Percentiles rank a stretch among this genome's conserved stretches.
Evolutionary conservation across 768 basidiomycete species (phyloP).

Genomic region (Tylopilus sp.): DNA sequence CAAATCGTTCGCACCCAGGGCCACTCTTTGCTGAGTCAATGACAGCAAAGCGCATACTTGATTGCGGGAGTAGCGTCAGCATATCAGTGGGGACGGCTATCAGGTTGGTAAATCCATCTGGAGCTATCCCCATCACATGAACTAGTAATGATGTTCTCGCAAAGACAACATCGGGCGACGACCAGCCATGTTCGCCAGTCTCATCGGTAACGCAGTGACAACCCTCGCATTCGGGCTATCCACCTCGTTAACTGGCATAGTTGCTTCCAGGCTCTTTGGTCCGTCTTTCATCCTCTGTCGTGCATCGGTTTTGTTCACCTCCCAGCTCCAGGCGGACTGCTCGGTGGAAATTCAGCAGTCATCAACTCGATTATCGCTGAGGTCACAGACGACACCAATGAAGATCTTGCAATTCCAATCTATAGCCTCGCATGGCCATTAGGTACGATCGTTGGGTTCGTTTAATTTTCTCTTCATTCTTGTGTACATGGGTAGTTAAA

Average conservation of each 20-base stretch:
- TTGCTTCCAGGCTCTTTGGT: constrained; percentile 53
- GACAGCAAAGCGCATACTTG: constrained; percentile 61
- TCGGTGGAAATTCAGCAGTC: constrained; percentile 60
- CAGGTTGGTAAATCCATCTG: constrained; percentile 34
- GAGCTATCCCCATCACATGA: not conserved
- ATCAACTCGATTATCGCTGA: constrained; percentile 60
- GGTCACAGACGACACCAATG: constrained; percentile 60
- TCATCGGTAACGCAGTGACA: constrained; percentile 47
- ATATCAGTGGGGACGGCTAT: constrained; percentile 58
- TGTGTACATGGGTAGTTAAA: not conserved
- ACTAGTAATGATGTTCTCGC: not conserved
- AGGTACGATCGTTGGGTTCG: constrained; percentile 53
- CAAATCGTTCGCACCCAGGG: constrained; percentile 10
- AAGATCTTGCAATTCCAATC: constrained; percentile 54
- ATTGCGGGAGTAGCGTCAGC: constrained; percentile 57
- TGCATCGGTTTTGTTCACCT: not conserved
- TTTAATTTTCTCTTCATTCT: not conserved
- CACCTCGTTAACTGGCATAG: constrained; percentile 42
- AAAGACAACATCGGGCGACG: constrained; percentile 57
- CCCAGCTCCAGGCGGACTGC: constrained; percentile 48
- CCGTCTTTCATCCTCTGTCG: constrained; percentile 5
- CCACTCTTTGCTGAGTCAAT: not conserved
- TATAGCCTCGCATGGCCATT: constrained; percentile 57
- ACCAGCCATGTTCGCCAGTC: constrained; percentile 55
- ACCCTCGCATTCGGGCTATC: constrained; percentile 57